These are phyloP conservation scores for Cytospora piceae DNA, from an alignment of 2,329 filamentous ascomycete species.

Conservation along the genomic window DNA sequence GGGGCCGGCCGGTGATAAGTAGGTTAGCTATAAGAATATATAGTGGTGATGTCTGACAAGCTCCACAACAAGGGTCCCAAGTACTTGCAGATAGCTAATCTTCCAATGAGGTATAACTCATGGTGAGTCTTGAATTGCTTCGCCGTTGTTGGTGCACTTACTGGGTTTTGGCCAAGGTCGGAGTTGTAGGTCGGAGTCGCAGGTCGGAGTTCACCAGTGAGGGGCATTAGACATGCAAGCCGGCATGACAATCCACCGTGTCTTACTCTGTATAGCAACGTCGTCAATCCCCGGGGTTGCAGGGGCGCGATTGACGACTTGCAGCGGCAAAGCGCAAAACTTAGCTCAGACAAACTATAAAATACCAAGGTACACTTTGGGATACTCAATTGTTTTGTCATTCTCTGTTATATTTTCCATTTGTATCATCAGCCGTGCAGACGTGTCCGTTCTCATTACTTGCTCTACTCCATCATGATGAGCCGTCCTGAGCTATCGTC, in stretches of 20 bases:
- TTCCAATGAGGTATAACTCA: background rate
- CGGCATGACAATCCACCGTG: background rate
- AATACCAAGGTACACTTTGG: background rate
- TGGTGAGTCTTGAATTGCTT: too few relatives aligned
- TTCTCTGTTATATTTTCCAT: background rate
- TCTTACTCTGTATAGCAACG: background rate
- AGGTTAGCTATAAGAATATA: background rate
- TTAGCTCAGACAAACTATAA: background rate
- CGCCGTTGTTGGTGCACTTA: background rate
- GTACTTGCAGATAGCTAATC: background rate
- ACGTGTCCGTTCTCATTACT: background rate
- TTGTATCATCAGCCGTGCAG: background rate
- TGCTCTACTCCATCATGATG: background rate
- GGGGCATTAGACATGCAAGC: background rate
- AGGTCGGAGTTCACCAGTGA: background rate
- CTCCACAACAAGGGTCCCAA: background rate
- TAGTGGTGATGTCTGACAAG: background rate
- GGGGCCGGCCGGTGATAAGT: background rate
- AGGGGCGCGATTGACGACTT: background rate
- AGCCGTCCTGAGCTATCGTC: background rate
- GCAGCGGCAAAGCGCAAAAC: background rate
- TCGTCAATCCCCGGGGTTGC: background rate
- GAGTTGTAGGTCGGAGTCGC: background rate
- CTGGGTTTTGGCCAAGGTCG: background rate
- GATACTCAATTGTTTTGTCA: background rate